Evolutionary conservation across 805 yeast species (phyloP).

Genomic region (Barnettozyma populi): DNA sequence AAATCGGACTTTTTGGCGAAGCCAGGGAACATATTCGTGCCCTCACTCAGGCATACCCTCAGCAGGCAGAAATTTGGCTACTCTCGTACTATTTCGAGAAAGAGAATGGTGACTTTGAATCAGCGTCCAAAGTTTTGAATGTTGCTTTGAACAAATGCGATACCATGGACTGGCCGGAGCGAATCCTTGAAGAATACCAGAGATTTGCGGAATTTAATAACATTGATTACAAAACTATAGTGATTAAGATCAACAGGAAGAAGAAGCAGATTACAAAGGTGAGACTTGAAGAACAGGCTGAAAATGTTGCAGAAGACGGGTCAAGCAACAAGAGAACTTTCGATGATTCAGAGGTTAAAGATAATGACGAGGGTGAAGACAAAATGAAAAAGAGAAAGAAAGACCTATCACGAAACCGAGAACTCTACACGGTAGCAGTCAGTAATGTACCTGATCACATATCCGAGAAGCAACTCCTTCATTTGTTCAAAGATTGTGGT

Average conservation of each 20-base stretch:
- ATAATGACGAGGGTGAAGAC: neutral
- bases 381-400: slow-evolving; percentile 9
- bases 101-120: slow-evolving; percentile 22
- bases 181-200: slow-evolving; percentile 40
- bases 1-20: slow-evolving; percentile 24
- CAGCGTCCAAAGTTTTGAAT: slow-evolving; percentile 27
- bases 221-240: slow-evolving; percentile 23
- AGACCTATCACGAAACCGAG: slow-evolving; percentile 45
- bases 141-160: slow-evolving; percentile 27
- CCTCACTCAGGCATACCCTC: slow-evolving; percentile 25
- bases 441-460: slow-evolving; percentile 37
- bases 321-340: slow-evolving; percentile 1
- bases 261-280: slow-evolving; percentile 9
- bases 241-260: slow-evolving; percentile 25
- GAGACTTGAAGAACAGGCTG: slow-evolving; percentile 3
- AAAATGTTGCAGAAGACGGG: neutral
- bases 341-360: slow-evolving; percentile 3
- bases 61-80: slow-evolving; percentile 45
- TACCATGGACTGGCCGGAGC: slow-evolving; percentile 46
- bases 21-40: slow-evolving; percentile 25
- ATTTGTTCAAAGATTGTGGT: slow-evolving; percentile 61
- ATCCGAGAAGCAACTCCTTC: slow-evolving; percentile 34
- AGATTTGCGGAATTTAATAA: slow-evolving; percentile 34
- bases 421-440: slow-evolving; percentile 52
- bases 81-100: slow-evolving; percentile 37